phyloP scores from a whole-genome alignment of 805 yeast genomes.

The Isabelozyma heimii region DNA sequence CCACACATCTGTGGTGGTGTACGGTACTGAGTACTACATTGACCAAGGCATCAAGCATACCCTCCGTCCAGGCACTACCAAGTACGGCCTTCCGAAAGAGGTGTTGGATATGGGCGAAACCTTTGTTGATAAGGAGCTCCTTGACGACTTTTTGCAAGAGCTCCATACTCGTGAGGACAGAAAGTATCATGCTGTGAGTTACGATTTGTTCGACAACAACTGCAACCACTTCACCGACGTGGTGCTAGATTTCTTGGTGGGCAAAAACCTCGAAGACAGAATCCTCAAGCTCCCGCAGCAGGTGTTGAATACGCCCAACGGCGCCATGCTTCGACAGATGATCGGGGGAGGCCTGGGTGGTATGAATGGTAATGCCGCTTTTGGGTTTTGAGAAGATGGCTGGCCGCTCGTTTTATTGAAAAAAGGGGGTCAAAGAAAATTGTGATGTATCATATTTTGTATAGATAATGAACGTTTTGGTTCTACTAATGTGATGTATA shows the following conservation, averaged over 20 bases:
- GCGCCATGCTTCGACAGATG: slow-evolving; percentile 32
- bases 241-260: slow-evolving; percentile 55
- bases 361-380: background rate
- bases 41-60: slow-evolving; percentile 53
- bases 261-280: slow-evolving; percentile 50
- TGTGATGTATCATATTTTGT: background rate
- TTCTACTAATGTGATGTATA: too few relatives aligned
- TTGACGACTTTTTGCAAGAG: slow-evolving; percentile 53
- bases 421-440: too few relatives aligned
- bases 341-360: slow-evolving; percentile 14
- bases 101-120: slow-evolving; percentile 55
- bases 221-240: slow-evolving; percentile 68
- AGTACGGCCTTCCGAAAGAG: slow-evolving; percentile 55
- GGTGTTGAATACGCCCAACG: slow-evolving; percentile 41
- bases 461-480: too few relatives aligned
- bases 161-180: slow-evolving; percentile 33
- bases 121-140: slow-evolving; percentile 47
- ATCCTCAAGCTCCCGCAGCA: slow-evolving; percentile 52
- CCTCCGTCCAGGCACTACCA: slow-evolving; percentile 48
- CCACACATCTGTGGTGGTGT: slow-evolving; percentile 59
- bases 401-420: too few relatives aligned
- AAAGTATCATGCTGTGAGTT: slow-evolving; percentile 45
- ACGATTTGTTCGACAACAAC: slow-evolving; percentile 60
- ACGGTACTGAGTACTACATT: slow-evolving; percentile 55
- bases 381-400: background rate